Conservation (phyloP, 257 asterid genomes). For the Lantana camara region DNA sequence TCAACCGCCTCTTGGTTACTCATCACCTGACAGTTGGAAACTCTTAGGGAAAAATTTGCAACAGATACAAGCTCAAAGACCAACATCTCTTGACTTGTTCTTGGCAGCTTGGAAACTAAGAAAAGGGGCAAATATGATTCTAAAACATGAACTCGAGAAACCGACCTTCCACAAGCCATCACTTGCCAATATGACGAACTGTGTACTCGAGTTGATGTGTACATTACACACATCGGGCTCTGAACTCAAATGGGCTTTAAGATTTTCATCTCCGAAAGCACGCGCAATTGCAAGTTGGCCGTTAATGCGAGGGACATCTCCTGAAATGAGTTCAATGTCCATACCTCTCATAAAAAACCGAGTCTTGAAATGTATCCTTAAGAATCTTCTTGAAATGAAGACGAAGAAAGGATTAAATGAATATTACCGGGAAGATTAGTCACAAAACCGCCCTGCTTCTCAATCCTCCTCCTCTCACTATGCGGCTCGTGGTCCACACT, state of each 20-base stretch:
- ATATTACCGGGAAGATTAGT: conserved; percentile 70
- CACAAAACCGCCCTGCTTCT: conserved; percentile 78
- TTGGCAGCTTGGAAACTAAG: background rate
- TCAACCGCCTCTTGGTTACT: conserved; percentile 78
- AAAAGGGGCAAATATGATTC: background rate
- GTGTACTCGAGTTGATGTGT: conserved; percentile 48
- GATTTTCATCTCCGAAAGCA: conserved; percentile 83
- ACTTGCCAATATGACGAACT: conserved; percentile 75
- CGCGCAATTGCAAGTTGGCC: conserved; percentile 90
- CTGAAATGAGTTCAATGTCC: conserved; percentile 47
- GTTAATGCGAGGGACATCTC: conserved; percentile 85
- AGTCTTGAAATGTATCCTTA: conserved; percentile 9
- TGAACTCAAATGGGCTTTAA: conserved; percentile 77
- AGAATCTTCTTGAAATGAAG: conserved; percentile 21
- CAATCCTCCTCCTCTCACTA: conserved; percentile 61
- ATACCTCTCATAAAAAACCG: no score
- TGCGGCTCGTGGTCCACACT: conserved; percentile 85
- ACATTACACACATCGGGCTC: conserved; percentile 69
- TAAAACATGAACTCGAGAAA: background rate
- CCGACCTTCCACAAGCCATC: conserved; percentile 93
- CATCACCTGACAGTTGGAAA: conserved; percentile 57
- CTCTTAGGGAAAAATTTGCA: background rate
- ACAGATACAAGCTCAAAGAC: no score
- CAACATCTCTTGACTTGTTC: no score
- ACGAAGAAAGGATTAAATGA: conserved; percentile 2